Percentiles rank a stretch among this genome's conserved stretches.
These are phyloP conservation scores for Candida buenavistaensis DNA, from an alignment of 1,139 yeast genomes.

Conservation along the genomic window DNA sequence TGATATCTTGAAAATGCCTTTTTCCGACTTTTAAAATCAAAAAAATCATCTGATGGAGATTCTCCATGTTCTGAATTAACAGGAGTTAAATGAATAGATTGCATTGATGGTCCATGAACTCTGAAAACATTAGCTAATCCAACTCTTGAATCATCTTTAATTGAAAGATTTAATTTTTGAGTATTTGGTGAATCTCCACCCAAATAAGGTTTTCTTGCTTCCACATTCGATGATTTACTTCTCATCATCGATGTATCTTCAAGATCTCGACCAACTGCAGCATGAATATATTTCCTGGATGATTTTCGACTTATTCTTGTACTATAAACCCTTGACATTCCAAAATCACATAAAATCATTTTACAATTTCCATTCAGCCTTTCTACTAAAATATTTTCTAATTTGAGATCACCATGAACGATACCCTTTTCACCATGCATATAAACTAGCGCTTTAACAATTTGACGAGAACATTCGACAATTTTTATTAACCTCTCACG, in stretches of 20 bases:
- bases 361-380: slow-evolving; percentile 21
- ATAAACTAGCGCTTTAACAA: slow-evolving; percentile 62
- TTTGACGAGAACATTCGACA: slow-evolving; percentile 36
- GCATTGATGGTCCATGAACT: slow-evolving; percentile 38
- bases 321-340: slow-evolving; percentile 58
- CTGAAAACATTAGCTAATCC: slow-evolving; percentile 30
- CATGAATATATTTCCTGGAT: slow-evolving; percentile 15
- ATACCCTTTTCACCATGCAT: slow-evolving; percentile 68
- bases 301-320: slow-evolving; percentile 28
- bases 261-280: slow-evolving; percentile 7
- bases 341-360: slow-evolving; percentile 79
- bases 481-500: slow-evolving; percentile 22
- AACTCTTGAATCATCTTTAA: slow-evolving; percentile 34
- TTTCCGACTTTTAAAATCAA: slow-evolving; percentile 7
- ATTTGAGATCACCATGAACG: slow-evolving; percentile 87
- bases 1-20: slow-evolving; percentile 7
- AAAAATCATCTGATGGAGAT: slow-evolving; percentile 6
- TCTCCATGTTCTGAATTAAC: slow-evolving; percentile 18
- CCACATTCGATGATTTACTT: slow-evolving; percentile 47
- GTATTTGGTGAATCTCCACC: slow-evolving; percentile 34
- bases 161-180: slow-evolving; percentile 17
- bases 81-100: slow-evolving; percentile 36
- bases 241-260: slow-evolving; percentile 31
- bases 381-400: slow-evolving; percentile 78
- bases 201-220: slow-evolving; percentile 33